Conservation (phyloP, 1,284 basidiomycete species). For the Ustilago vetiveriae region DNA sequence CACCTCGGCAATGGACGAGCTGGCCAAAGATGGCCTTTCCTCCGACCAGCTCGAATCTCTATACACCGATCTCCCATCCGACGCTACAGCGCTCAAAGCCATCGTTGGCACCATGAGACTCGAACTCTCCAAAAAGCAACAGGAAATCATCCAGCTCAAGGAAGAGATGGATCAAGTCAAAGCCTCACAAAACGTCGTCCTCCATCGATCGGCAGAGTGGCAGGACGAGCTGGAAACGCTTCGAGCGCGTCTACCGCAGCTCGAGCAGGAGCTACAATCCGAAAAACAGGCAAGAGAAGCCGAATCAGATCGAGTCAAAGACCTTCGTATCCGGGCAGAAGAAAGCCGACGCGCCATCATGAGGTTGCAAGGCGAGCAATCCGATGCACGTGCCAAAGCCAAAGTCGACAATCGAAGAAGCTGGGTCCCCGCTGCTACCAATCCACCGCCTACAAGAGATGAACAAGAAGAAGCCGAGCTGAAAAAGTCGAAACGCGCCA, state of each 20-base stretch:
- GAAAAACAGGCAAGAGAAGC: conserved; percentile 48
- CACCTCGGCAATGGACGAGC: conserved; percentile 12
- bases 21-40: conserved; percentile 16
- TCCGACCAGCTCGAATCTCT: conserved; percentile 48
- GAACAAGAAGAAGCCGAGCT: conserved; percentile 53
- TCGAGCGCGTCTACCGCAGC: conserved; percentile 24
- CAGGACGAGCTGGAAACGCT: conserved; percentile 57
- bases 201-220: conserved; percentile 55
- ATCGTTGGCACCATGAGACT: conserved; percentile 51
- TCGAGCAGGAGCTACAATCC: conserved; percentile 23
- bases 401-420: conserved; percentile 49
- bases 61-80: conserved; percentile 40
- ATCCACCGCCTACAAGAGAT: conserved; percentile 22
- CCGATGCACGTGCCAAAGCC: conserved; percentile 46
- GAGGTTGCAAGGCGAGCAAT: conserved; percentile 58
- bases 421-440: conserved; percentile 39
- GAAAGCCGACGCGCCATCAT: conserved; percentile 62
- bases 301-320: conserved; percentile 60
- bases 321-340: conserved; percentile 59
- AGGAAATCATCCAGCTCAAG: conserved; percentile 31
- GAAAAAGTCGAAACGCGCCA: conserved; percentile 52
- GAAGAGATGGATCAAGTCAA: conserved; percentile 49
- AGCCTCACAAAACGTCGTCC: conserved; percentile 47
- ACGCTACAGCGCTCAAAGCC: conserved; percentile 48
- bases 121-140: conserved; percentile 37